Conservation (phyloP, 805 yeast genomes). For the Pichia cephalocereana region DNA sequence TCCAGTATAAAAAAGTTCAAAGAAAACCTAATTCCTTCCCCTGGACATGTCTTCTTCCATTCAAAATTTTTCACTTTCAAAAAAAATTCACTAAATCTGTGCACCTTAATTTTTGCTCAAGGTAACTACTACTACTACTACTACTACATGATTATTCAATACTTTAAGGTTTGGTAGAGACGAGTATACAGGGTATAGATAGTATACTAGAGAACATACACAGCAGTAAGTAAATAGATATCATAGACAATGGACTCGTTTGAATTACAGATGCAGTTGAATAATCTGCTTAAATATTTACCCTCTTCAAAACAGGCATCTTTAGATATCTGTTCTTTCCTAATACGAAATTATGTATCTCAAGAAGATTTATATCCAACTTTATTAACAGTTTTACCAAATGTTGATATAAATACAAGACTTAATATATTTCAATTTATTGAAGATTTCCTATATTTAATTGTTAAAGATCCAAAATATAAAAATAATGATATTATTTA, state of each 20-base stretch:
- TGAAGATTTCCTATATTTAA: constrained; percentile 44
- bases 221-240: too few species aligned
- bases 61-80: too few species aligned
- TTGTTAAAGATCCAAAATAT: constrained; percentile 8
- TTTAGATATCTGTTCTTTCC: constrained; percentile 44
- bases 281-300: constrained; percentile 52
- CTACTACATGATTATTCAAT: too few species aligned
- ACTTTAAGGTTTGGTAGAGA: too few species aligned
- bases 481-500: constrained; percentile 5
- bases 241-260: constrained; percentile 65
- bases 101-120: too few species aligned
- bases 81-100: too few species aligned
- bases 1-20: neutral
- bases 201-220: too few species aligned
- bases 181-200: too few species aligned
- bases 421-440: constrained; percentile 62
- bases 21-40: too few species aligned
- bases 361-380: constrained; percentile 64
- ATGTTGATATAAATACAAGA: constrained; percentile 48
- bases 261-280: constrained; percentile 72
- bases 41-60: too few species aligned
- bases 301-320: constrained; percentile 54
- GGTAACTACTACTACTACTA: too few species aligned
- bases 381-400: constrained; percentile 48
- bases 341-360: constrained; percentile 46